Conservation (phyloP, 2,329 filamentous ascomycete genomes). For the Fusarium sp. region DNA sequence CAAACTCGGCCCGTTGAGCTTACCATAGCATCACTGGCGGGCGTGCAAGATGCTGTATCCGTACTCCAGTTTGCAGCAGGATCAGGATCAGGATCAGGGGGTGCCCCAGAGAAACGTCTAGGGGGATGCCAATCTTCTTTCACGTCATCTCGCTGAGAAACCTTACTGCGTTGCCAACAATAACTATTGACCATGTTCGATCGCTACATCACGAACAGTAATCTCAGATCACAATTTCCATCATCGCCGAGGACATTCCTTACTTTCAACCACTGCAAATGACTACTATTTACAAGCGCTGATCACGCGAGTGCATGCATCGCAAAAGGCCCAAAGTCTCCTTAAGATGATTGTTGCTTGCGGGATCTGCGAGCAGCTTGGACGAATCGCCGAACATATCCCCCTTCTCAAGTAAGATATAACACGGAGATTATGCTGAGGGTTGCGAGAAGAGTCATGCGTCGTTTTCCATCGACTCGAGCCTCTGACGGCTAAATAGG, state of each 20-base stretch:
- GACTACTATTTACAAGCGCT: background rate
- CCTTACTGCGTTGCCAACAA: slow-evolving; percentile 1
- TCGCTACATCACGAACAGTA: background rate
- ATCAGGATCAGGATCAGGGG: slow-evolving; percentile 29
- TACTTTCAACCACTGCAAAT: background rate
- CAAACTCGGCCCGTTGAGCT: slow-evolving; percentile 36
- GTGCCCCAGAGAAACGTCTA: slow-evolving; percentile 17
- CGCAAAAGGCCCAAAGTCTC: background rate
- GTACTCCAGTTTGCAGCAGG: slow-evolving; percentile 38
- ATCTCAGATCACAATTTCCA: background rate
- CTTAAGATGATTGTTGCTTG: background rate
- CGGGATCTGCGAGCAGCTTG: slow-evolving; percentile 2
- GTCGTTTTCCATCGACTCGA: slow-evolving; percentile 20
- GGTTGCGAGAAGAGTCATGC: slow-evolving; percentile 32
- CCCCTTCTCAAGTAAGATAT: slow-evolving; percentile 5
- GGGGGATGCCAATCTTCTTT: slow-evolving; percentile 6
- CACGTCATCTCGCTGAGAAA: slow-evolving; percentile 28
- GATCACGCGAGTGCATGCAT: background rate
- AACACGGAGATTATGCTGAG: slow-evolving; percentile 12
- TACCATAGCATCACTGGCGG: slow-evolving; percentile 18
- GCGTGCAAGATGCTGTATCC: slow-evolving; percentile 31
- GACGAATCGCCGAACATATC: slow-evolving; percentile 4
- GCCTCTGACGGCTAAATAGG: slow-evolving; percentile 35
- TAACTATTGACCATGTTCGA: background rate
- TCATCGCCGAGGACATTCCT: background rate